A percentile compares a stretch with the other conserved stretches of the same genome.
Conservation (phyloP, 2,329 filamentous ascomycete genomes). For the Stemphylium lycopersici region DNA sequence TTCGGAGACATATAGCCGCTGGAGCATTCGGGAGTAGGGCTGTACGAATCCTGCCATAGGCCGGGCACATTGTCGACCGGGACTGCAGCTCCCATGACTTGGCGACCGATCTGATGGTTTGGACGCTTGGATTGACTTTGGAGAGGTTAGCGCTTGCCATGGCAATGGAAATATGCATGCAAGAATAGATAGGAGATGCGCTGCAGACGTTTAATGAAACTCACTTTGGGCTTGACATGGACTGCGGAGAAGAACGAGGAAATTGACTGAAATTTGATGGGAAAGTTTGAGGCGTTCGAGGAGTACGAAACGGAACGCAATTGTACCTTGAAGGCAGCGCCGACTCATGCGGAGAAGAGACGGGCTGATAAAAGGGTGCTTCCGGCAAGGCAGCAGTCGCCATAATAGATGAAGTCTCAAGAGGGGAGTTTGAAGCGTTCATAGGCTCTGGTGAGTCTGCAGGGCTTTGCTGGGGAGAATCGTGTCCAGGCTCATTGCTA, state of each 20-base stretch:
- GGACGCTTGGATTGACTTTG: conserved; percentile 29
- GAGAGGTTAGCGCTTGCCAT: background rate
- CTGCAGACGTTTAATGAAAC: conserved; percentile 37
- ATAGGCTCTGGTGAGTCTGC: conserved; percentile 31
- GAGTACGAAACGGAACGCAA: conserved; percentile 46
- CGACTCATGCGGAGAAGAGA: conserved; percentile 35
- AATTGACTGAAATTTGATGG: conserved; percentile 36
- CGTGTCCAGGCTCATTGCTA: conserved; percentile 38
- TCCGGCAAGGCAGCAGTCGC: conserved; percentile 23
- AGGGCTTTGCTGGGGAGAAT: conserved; percentile 33
- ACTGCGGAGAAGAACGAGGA: conserved; percentile 40
- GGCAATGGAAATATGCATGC: background rate
- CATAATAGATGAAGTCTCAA: conserved; percentile 20
- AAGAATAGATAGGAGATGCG: conserved; percentile 11
- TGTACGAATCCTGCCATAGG: conserved; percentile 38
- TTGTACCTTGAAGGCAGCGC: conserved; percentile 46
- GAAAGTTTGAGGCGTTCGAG: conserved; percentile 43
- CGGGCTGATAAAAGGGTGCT: conserved; percentile 24
- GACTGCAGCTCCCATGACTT: conserved; percentile 24
- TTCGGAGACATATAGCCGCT: conserved; percentile 44
- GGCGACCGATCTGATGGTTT: conserved; percentile 12
- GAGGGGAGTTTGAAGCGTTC: conserved; percentile 17
- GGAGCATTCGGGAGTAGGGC: conserved; percentile 35
- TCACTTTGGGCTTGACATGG: conserved; percentile 42
- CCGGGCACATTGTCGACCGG: conserved; percentile 25